Base-by-base conservation (phyloP, 345 rosid genomes). In the Raphanus raphanistrum region DNA sequence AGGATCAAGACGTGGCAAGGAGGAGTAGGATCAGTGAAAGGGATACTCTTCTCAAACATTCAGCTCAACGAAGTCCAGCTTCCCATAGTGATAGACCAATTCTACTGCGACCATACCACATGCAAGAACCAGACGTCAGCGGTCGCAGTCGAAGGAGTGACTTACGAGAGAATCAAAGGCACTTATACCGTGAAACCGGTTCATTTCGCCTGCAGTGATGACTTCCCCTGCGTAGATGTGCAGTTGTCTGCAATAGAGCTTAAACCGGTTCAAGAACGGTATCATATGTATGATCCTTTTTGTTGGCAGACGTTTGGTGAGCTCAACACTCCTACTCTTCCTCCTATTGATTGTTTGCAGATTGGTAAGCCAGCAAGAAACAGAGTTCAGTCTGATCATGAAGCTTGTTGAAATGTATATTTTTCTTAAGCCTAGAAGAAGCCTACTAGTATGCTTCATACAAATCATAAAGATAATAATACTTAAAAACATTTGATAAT, bases 1-100 rank as follows among this genome's bases (percentile, higher is more conserved):
- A 82, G 94, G 79, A 91, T 95, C 70, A 95, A 95, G 88, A 95
- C 99, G 16, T 92, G 99, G 87, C 98, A 95, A 93, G 99, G 99
- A 77, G 98, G 98, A 63, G 82, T 88, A 26, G 97, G 99, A 74
- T 92, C 91, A 5, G 98, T 95, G 16, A 91, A 87, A 65, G 94
- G 90, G 38, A 86, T 95, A 17, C 71, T 89, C 69, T 95, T 95
- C 86, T 95, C 99, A 17, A 91, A 95, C 88, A 85, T 95, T 63
- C 97, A 90, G 79, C 90, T 95, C 15, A 87, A 92, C 0, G 92
- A 92, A 80, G 99, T 95, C 64, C 92, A 91, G 74, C 85, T 89
- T 64, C 98, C 99, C 6, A 91, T 92, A 5, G 85, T 91, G 59
- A 95, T 95, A 8, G 96, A 95, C 72, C 97, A 92, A 79, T 92